These are phyloP conservation scores for Albifimbria verrucaria DNA, from an alignment of 2,329 filamentous ascomycete species.

Conservation along the genomic window DNA sequence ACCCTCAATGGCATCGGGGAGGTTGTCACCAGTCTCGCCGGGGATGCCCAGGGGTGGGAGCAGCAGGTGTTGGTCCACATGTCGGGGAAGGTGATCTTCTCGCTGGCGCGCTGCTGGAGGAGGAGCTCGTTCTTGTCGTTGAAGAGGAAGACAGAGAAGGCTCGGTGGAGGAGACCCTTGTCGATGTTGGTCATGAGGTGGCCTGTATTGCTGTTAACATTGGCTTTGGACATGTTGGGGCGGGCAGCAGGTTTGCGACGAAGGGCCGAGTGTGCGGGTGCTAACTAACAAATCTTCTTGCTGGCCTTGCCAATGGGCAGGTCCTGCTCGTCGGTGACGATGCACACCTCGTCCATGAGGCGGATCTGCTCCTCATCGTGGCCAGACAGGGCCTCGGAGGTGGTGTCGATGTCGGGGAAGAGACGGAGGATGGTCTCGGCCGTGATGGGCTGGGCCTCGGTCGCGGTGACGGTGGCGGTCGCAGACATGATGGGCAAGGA, in stretches of 20 bases:
- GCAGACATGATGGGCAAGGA: constrained; percentile 26
- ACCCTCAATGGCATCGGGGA: constrained; percentile 76
- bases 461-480: constrained; percentile 38
- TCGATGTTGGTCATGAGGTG: constrained; percentile 99
- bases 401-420: constrained; percentile 78
- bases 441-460: constrained; percentile 63
- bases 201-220: constrained; percentile 49
- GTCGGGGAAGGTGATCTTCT: constrained; percentile 99
- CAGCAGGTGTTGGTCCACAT: constrained; percentile 99
- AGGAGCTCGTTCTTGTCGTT: constrained; percentile 89
- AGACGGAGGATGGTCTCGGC: constrained; percentile 82
- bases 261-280: not conserved
- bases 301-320: constrained; percentile 90
- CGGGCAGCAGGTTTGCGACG: not conserved
- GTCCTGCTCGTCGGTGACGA: constrained; percentile 91
- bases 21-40: constrained; percentile 80
- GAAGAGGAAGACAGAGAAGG: constrained; percentile 98
- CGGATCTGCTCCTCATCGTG: constrained; percentile 98
- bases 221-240: not conserved
- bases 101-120: constrained; percentile 88
- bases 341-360: constrained; percentile 98
- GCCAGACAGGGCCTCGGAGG: constrained; percentile 73
- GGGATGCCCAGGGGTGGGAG: constrained; percentile 94
- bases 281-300: constrained; percentile 90
- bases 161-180: constrained; percentile 90